Evolutionary conservation across 2,329 filamentous ascomycete species (phyloP), one percentile per base, ranked within the genome.

Genomic region (Grosmannia penicillata): DNA sequence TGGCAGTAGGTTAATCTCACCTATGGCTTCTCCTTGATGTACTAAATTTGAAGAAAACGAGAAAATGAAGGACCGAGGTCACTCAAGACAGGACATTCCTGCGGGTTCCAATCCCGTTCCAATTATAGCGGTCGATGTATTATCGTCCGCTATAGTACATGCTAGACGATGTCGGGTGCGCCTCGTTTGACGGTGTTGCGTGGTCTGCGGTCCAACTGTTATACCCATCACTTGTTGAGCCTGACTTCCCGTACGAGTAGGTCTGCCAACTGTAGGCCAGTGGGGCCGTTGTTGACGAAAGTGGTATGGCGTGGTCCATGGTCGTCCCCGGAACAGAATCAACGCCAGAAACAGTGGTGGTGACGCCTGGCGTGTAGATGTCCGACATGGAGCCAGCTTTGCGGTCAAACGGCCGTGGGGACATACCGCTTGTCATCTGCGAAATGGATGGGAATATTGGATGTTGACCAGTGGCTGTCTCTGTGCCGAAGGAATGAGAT

Each of bases 401-500:
- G 42, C 65, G 58, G 29, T 65, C 65, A 40, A 63, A 68, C 8
- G 56, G 45, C n/a, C 56, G 52, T 27, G 47, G 42, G 8, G 49
- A 45, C 36, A 48, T 37, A 37, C 31, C 34, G 8, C 33, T 33
- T 25, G 52, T 48, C 26, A 56, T 51, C 18, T 61, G 57, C 6
- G 56, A 51, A 33, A 64, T 55, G 9, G 59, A 48, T n/a, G 60
- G 50, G 41, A 63, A 69, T 19, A 60, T 58, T 15, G 58, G 49
- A 18, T 56, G 53, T 8, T 58, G 59, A 35, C 51, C 49, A 4
- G 49, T 43, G 39, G 58, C 48, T 26, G 53, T 51, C 15, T 69
- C 66, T 30, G 60, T 58, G 22, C 65, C 58, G 35, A 65, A 70
- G 0, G 68, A 69, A 48, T 68, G 53, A 5, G 66, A 69, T 32